phyloP scores from a whole-genome alignment of 1,284 basidiomycete species.

The Puccinia novopanici region DNA sequence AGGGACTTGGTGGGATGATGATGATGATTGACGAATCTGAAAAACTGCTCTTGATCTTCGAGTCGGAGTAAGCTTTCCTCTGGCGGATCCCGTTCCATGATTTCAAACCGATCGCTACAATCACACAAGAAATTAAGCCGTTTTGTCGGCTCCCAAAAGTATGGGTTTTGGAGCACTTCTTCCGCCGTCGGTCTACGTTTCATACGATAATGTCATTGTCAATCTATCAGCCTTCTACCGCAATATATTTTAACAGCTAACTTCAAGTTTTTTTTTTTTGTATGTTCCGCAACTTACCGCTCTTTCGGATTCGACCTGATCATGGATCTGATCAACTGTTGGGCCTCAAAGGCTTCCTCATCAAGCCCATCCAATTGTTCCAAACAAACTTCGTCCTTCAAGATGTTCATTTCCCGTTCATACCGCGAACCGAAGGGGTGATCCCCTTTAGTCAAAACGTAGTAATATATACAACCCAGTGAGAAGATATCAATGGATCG shows the following conservation, averaged over 20 bases:
- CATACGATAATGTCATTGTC: not conserved
- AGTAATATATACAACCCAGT: constrained; percentile 88
- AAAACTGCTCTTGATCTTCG: constrained; percentile 63
- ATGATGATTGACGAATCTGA: constrained; percentile 25
- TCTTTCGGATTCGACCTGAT: constrained; percentile 71
- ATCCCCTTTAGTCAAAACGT: constrained; percentile 78
- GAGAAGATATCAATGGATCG: constrained; percentile 94
- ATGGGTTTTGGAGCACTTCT: constrained; percentile 83
- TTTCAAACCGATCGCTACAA: constrained; percentile 94
- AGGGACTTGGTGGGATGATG: not conserved
- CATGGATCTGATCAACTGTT: constrained; percentile 75
- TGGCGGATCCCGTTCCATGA: constrained; percentile 88
- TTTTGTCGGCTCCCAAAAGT: constrained; percentile 89
- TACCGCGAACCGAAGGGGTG: constrained; percentile 90
- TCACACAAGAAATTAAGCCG: constrained; percentile 91
- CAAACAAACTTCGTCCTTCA: constrained; percentile 73
- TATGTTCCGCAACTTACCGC: constrained; percentile 66
- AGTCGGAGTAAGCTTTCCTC: constrained; percentile 74
- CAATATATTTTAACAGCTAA: too few relatives aligned
- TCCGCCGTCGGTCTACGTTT: constrained; percentile 79
- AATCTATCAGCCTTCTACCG: not conserved
- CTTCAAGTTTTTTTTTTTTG: too few relatives aligned
- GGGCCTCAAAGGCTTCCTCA: constrained; percentile 86
- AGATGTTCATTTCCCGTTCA: constrained; percentile 86
- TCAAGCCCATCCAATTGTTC: constrained; percentile 74